phyloP scores from a whole-genome alignment of 768 basidiomycete genomes.

The Naematelia encephala region DNA sequence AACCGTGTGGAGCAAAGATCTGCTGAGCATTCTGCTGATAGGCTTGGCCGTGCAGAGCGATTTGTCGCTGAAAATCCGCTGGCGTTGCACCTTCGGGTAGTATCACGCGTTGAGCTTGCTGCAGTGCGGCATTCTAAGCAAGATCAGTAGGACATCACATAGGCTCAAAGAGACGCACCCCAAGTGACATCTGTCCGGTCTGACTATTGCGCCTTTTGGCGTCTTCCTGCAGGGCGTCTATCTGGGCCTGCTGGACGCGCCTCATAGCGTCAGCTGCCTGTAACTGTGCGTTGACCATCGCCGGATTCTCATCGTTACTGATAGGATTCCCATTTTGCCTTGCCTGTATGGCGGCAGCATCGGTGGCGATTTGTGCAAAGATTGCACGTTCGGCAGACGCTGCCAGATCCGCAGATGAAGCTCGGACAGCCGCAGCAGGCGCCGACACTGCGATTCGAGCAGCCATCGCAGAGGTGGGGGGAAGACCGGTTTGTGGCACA shows the following conservation, averaged over 20 bases:
- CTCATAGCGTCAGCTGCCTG: slow-evolving; percentile 4
- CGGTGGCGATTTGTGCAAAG: background rate
- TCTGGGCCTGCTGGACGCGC: slow-evolving; percentile 5
- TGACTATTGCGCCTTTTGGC: background rate
- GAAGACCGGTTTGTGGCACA: background rate
- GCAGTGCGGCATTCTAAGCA: background rate
- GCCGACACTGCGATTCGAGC: slow-evolving; percentile 6
- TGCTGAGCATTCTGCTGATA: background rate
- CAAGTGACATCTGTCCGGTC: background rate
- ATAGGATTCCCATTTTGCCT: background rate
- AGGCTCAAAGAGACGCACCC: background rate
- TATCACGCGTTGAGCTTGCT: background rate
- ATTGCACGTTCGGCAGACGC: background rate
- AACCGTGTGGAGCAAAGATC: background rate
- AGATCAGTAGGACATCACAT: too few relatives aligned
- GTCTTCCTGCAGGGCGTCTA: slow-evolving; percentile 2
- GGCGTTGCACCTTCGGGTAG: background rate
- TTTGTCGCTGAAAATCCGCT: background rate
- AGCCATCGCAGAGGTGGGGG: slow-evolving; percentile 5
- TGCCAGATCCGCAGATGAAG: background rate
- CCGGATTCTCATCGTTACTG: background rate
- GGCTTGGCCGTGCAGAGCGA: background rate
- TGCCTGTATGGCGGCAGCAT: background rate
- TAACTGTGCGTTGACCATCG: background rate
- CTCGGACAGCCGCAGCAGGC: slow-evolving; percentile 3